phyloP scores from a whole-genome alignment of 2,329 filamentous ascomycete genomes.

The Didymella segeticola region DNA sequence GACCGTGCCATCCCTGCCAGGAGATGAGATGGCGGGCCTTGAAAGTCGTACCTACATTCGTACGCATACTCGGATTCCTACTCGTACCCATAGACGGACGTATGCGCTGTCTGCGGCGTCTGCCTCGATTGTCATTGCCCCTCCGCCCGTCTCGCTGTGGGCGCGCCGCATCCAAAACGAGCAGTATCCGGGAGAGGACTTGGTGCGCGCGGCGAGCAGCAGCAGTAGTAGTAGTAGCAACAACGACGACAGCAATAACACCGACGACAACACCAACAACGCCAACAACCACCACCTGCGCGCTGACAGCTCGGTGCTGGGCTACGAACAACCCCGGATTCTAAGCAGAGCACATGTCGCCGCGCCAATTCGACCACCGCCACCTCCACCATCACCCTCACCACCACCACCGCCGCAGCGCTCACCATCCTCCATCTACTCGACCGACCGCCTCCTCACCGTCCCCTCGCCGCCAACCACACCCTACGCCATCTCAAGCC shows the following conservation, averaged over 20 bases:
- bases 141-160: conserved; percentile 17
- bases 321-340: conserved; percentile 18
- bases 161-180: conserved; percentile 3
- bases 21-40: conserved; percentile 1
- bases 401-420: background rate
- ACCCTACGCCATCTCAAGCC: conserved; percentile 26
- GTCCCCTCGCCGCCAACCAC: conserved; percentile 17
- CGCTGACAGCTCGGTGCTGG: conserved; percentile 18
- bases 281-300: conserved; percentile 4
- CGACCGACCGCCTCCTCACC: background rate
- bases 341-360: conserved; percentile 11
- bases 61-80: no score
- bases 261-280: background rate
- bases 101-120: conserved; percentile 12
- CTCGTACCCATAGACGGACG: background rate
- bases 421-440: conserved; percentile 6
- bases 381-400: background rate
- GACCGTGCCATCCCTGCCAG: conserved; percentile 1
- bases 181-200: conserved; percentile 5
- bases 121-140: conserved; percentile 13
- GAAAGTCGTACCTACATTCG: no score
- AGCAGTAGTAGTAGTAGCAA: no score
- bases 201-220: conserved; percentile 3
- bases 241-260: background rate
- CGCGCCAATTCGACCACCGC: background rate